Evolutionary conservation across 306 rosid genomes (phyloP).

Genomic region (Cicer arietinum): DNA sequence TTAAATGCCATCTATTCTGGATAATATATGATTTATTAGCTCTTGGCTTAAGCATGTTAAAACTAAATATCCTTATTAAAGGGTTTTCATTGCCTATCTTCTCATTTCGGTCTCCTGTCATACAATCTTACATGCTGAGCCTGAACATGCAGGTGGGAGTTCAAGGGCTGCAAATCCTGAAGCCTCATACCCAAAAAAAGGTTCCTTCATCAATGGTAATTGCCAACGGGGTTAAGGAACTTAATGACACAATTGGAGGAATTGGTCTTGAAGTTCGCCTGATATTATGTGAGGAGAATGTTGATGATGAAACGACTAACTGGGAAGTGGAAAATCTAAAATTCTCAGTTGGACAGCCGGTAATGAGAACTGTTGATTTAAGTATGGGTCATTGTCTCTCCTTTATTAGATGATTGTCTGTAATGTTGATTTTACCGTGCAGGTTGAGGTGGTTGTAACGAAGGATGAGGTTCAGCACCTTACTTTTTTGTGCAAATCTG

Average conservation of each 20-base stretch:
- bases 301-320: constrained; percentile 62
- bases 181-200: constrained; percentile 65
- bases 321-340: constrained; percentile 90
- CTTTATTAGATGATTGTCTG: constrained; percentile 21
- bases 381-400: constrained; percentile 5
- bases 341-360: constrained; percentile 84
- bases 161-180: constrained; percentile 80
- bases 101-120: constrained; percentile 33
- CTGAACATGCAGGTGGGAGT: constrained; percentile 70
- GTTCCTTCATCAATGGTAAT: constrained; percentile 48
- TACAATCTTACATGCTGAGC: constrained; percentile 26
- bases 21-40: constrained; percentile 25
- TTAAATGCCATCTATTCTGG: constrained; percentile 3
- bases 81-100: constrained; percentile 30
- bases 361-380: constrained; percentile 49
- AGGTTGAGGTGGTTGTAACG: constrained; percentile 91
- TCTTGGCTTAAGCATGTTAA: constrained; percentile 22
- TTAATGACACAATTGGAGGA: constrained; percentile 61
- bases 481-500: constrained; percentile 86
- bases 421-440: constrained; percentile 45
- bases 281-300: constrained; percentile 62
- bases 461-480: constrained; percentile 94
- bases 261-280: constrained; percentile 75
- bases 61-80: constrained; percentile 5
- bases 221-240: constrained; percentile 66